Base-by-base conservation (phyloP, 768 basidiomycete species). In the Panaeolus cyanescens region DNA sequence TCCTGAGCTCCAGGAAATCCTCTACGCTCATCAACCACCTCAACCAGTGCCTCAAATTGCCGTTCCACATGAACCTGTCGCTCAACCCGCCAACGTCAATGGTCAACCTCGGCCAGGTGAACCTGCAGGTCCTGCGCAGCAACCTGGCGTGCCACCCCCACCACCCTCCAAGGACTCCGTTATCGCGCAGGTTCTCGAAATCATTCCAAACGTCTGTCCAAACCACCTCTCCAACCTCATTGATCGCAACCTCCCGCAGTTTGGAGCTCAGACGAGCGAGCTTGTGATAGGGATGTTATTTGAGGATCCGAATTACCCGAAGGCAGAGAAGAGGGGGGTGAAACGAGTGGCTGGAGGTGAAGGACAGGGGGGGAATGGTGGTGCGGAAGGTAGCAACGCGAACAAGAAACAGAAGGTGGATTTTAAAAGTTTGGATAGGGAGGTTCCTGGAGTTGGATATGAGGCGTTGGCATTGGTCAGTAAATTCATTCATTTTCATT, bases 151-250 rank as follows among this genome's bases (percentile, higher is more conserved):
- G n/a, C n/a, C 20, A 42, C 40, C 40, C 20, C 40, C 19, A 42
- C 40, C 40, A 15, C 45, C 45, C 5, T 50, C 45, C 45, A 50
- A 50, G 30, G 25, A 50, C 25, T 6, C 22, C 25, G 7, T 50
- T 28, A 50, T 88, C 31, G 79, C 83, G 1, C 84, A 79, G 39
- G 78, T 91, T 31, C 75, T 89, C 34, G 89, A 91, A 66, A 82
- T 93, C 45, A 71, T 92, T 12, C 91, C 91, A 0, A 89, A 92
- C 65, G 88, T 91, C 22, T 78, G 82, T 20, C 85, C 87, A 0
- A 74, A 78, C 2, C 80, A 91, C 64, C 82, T 81, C 12, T 68
- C 78, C 22, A 62, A 70, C 1, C 83, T 91, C 32, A 68, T 91
- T 31, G 72, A 78, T 34, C 68, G 78, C 42, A 75, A 82, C 62